Conservation (phyloP, 1,139 yeast species). For the Taiozyma sp. region DNA sequence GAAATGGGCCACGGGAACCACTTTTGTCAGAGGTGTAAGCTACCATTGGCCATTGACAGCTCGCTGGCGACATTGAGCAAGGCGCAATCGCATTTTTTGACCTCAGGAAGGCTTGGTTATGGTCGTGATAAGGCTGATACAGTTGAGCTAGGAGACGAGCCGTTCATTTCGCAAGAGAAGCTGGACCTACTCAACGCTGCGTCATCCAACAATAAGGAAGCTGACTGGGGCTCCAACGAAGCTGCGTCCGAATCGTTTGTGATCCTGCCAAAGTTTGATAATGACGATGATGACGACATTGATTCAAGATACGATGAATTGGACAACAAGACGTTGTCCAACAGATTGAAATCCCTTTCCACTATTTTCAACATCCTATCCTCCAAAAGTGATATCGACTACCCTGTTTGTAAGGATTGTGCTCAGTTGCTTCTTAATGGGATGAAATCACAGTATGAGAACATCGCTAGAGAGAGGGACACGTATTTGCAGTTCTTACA, state of each 20-base stretch:
- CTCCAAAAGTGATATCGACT: conserved; percentile 72
- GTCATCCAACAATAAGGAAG: conserved; percentile 5
- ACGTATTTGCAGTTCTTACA: conserved; percentile 67
- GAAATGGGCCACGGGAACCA: background rate
- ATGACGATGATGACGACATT: conserved; percentile 13
- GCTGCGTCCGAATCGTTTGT: conserved; percentile 24
- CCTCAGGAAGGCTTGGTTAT: conserved; percentile 25
- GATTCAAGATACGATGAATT: conserved; percentile 11
- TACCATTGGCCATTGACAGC: conserved; percentile 50
- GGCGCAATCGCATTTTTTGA: conserved; percentile 46
- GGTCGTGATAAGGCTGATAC: conserved; percentile 18
- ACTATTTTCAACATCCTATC: conserved; percentile 61
- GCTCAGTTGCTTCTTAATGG: conserved; percentile 62
- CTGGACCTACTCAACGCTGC: conserved; percentile 26
- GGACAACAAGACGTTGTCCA: conserved; percentile 28
- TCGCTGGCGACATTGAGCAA: conserved; percentile 45
- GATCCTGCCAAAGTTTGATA: conserved; percentile 23
- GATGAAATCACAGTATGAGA: conserved; percentile 66
- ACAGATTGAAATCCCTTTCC: conserved; percentile 42
- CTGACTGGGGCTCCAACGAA: conserved; percentile 12
- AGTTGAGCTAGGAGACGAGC: conserved; percentile 15
- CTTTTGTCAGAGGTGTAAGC: conserved; percentile 54
- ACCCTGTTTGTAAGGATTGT: conserved; percentile 88
- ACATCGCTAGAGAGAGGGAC: conserved; percentile 72
- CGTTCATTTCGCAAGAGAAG: conserved; percentile 31